Evolutionary conservation across 257 asterid species (phyloP).

Genomic region (Oldenlandia corymbosa): DNA sequence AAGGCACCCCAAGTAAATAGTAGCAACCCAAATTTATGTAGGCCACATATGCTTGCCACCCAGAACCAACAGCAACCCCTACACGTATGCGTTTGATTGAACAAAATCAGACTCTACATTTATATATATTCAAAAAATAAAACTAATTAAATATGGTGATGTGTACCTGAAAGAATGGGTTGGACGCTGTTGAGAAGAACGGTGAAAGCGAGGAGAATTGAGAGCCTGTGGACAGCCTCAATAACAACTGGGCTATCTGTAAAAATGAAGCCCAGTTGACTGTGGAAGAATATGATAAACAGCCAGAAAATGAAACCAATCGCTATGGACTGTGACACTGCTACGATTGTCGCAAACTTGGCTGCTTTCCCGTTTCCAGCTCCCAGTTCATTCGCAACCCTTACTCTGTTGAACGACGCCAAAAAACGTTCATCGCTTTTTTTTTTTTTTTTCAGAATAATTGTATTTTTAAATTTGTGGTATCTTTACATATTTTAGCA

Average conservation of each 20-base stretch:
- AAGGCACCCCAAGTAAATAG: conserved; percentile 47
- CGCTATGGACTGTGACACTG: conserved; percentile 36
- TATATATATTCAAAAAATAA: background rate
- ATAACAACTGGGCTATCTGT: conserved; percentile 37
- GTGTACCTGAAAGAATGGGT: too few relatives aligned
- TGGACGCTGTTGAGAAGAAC: too few relatives aligned
- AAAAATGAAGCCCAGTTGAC: conserved; percentile 37
- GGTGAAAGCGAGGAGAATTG: too few relatives aligned
- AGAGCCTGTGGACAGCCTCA: conserved; percentile 32
- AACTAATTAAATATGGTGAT: too few relatives aligned
- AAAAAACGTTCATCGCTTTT: too few relatives aligned
- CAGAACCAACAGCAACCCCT: conserved; percentile 63
- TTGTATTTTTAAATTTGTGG: too few relatives aligned
- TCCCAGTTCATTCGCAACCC: conserved; percentile 73
- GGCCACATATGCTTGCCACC: conserved; percentile 53
- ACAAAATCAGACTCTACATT: background rate
- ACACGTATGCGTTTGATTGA: background rate
- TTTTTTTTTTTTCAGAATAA: too few relatives aligned
- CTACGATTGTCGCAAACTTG: conserved; percentile 40
- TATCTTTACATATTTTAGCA: too few relatives aligned
- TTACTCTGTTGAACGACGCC: too few relatives aligned
- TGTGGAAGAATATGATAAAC: conserved; percentile 29
- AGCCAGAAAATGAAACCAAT: conserved; percentile 41
- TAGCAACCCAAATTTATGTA: conserved; percentile 47
- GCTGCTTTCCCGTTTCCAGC: conserved; percentile 60